Conservation (phyloP, 225 moss, liverwort and hornwort genomes). For the Rhytidiadelphus loreus region DNA sequence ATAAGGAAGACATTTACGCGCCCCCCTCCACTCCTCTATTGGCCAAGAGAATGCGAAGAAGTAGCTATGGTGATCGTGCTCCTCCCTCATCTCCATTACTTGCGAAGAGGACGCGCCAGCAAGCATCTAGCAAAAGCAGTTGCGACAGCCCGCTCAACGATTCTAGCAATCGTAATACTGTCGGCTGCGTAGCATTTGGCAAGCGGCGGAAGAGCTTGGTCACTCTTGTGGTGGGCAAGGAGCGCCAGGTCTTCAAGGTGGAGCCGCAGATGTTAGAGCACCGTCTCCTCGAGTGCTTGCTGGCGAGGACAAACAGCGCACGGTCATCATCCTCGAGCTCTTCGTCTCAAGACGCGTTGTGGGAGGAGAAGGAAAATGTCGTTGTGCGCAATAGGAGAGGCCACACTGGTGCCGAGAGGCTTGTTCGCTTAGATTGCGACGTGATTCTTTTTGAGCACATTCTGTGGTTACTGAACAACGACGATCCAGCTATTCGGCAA, state of each 20-base stretch:
- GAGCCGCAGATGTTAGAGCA: slow-evolving; percentile 64
- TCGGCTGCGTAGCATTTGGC: slow-evolving; percentile 28
- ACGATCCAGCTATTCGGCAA: slow-evolving; percentile 56
- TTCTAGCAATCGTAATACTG: neutral
- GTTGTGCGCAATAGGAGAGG: neutral
- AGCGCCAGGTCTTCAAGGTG: slow-evolving; percentile 52
- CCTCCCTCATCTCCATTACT: slow-evolving; percentile 6
- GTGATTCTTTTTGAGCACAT: slow-evolving; percentile 57
- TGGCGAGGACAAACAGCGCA: slow-evolving; percentile 20
- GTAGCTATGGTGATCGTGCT: neutral
- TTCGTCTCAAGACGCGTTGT: slow-evolving; percentile 1
- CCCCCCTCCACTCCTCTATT: slow-evolving; percentile 27
- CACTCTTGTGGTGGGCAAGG: slow-evolving; percentile 51
- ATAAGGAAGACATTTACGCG: neutral
- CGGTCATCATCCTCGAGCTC: neutral
- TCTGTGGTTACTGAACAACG: slow-evolving; percentile 54
- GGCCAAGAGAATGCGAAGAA: slow-evolving; percentile 20
- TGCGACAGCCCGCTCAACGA: neutral
- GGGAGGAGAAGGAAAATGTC: slow-evolving; percentile 43
- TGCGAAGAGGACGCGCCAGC: slow-evolving; percentile 17
- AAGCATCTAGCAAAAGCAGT: neutral
- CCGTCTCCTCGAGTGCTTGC: slow-evolving; percentile 33
- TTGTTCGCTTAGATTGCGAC: slow-evolving; percentile 45
- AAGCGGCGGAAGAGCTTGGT: slow-evolving; percentile 49
- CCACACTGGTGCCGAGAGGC: neutral